Evolutionary conservation across 768 basidiomycete species (phyloP).

Genomic region (Tulasnella sp.): DNA sequence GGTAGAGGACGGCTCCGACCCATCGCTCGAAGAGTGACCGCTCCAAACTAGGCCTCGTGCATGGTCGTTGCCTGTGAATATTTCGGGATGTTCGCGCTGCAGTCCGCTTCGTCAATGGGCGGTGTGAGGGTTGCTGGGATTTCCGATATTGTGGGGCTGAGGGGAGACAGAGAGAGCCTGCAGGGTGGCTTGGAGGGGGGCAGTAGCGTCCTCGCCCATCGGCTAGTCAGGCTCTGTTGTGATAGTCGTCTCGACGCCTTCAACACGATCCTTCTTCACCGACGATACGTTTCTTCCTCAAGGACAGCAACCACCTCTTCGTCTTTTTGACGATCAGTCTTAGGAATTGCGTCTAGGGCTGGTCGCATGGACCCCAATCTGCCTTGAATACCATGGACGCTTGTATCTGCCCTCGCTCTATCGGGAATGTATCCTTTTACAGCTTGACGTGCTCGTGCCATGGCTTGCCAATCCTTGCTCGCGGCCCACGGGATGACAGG

Average conservation of each 20-base stretch:
- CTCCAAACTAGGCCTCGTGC: slow-evolving; percentile 88
- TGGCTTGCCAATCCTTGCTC: slow-evolving; percentile 83
- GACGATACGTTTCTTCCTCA: slow-evolving; percentile 19
- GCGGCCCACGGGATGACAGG: slow-evolving; percentile 78
- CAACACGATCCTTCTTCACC: slow-evolving; percentile 20
- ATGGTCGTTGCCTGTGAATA: slow-evolving; percentile 74
- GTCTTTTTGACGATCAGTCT: slow-evolving; percentile 49
- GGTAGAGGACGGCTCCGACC: slow-evolving; percentile 83
- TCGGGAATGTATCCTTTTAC: slow-evolving; percentile 54
- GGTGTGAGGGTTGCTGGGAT: slow-evolving; percentile 55
- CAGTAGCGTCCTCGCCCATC: slow-evolving; percentile 28
- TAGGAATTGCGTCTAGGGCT: slow-evolving; percentile 57
- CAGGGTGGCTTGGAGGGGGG: slow-evolving; percentile 31
- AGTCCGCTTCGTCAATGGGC: slow-evolving; percentile 72
- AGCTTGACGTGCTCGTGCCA: slow-evolving; percentile 54
- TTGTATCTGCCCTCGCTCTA: slow-evolving; percentile 38
- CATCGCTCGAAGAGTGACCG: slow-evolving; percentile 90
- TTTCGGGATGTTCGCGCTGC: slow-evolving; percentile 72
- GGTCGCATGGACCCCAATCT: slow-evolving; percentile 65
- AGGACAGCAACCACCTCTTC: slow-evolving; percentile 22
- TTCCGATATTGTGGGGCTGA: slow-evolving; percentile 22
- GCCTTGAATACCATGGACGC: slow-evolving; percentile 63
- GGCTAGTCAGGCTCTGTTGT: slow-evolving; percentile 59
- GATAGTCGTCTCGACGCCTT: slow-evolving; percentile 32
- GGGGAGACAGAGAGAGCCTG: slow-evolving; percentile 28